These are phyloP conservation scores for Colletotrichum costaricense DNA, from an alignment of 2,329 filamentous ascomycete species.

Conservation along the genomic window DNA sequence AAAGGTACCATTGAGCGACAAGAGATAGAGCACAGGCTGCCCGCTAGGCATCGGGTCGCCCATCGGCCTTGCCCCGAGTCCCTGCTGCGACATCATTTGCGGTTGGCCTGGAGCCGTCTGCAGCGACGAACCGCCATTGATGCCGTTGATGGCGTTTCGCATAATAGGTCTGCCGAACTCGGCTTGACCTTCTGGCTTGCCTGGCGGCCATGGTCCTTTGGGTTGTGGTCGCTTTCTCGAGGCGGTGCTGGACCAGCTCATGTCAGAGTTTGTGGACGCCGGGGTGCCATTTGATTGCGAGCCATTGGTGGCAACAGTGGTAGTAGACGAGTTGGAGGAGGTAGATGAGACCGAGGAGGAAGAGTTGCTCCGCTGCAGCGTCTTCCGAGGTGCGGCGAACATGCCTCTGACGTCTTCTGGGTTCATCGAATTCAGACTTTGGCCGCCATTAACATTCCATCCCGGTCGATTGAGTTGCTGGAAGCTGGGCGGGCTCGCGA, in stretches of 20 bases:
- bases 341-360: constrained; percentile 85
- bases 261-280: constrained; percentile 57
- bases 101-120: constrained; percentile 51
- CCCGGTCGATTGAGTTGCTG: constrained; percentile 71
- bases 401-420: constrained; percentile 87
- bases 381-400: constrained; percentile 86
- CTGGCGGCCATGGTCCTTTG: constrained; percentile 61
- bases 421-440: constrained; percentile 74
- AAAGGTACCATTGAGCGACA: constrained; percentile 95
- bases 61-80: constrained; percentile 70
- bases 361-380: constrained; percentile 87
- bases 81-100: constrained; percentile 54
- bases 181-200: constrained; percentile 58
- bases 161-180: constrained; percentile 61
- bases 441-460: constrained; percentile 72
- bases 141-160: constrained; percentile 40
- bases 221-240: constrained; percentile 63
- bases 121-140: constrained; percentile 47
- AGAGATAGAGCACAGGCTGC: constrained; percentile 83
- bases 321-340: constrained; percentile 68
- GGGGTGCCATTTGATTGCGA: constrained; percentile 72
- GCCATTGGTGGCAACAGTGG: constrained; percentile 72
- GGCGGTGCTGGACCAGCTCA: constrained; percentile 62
- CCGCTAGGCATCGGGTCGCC: constrained; percentile 70
- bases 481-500: constrained; percentile 73